Evolutionary conservation across 352 stramenopile genomes (phyloP).

Genomic region (Phytopythium chamaehyphon): DNA sequence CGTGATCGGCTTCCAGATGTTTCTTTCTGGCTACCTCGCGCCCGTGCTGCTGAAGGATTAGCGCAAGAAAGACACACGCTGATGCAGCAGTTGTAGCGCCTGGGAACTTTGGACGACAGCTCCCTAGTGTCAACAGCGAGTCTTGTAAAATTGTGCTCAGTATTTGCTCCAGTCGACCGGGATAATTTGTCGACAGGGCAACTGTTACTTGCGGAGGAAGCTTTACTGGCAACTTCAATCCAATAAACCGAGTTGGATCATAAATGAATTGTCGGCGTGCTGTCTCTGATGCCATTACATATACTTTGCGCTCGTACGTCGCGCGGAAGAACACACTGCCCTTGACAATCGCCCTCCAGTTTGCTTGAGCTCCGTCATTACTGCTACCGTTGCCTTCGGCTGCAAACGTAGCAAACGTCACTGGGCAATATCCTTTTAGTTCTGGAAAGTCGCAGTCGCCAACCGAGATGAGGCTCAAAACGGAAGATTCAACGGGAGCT

Average conservation of each 20-base stretch:
- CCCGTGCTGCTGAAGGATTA: conserved; percentile 25
- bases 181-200: conserved; percentile 40
- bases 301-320: conserved; percentile 54
- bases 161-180: conserved; percentile 57
- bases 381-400: neutral
- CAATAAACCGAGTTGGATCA: conserved; percentile 36
- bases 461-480: conserved; percentile 57
- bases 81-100: conserved; percentile 28
- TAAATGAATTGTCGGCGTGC: conserved; percentile 39
- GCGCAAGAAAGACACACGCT: conserved; percentile 52
- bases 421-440: conserved; percentile 70
- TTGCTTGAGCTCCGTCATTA: conserved; percentile 16
- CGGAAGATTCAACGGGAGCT: conserved; percentile 50
- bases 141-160: conserved; percentile 57
- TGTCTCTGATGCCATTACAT: conserved; percentile 52
- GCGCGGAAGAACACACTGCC: conserved; percentile 58
- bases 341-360: conserved; percentile 44
- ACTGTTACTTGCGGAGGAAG: conserved; percentile 47
- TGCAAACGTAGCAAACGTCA: conserved; percentile 37
- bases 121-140: conserved; percentile 47
- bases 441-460: conserved; percentile 67
- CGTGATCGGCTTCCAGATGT: neutral
- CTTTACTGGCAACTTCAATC: conserved; percentile 51
- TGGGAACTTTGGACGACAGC: conserved; percentile 55
- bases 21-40: neutral